phyloP scores from a whole-genome alignment of 139 green algal genomes.

The Zygnema cylindricum region DNA sequence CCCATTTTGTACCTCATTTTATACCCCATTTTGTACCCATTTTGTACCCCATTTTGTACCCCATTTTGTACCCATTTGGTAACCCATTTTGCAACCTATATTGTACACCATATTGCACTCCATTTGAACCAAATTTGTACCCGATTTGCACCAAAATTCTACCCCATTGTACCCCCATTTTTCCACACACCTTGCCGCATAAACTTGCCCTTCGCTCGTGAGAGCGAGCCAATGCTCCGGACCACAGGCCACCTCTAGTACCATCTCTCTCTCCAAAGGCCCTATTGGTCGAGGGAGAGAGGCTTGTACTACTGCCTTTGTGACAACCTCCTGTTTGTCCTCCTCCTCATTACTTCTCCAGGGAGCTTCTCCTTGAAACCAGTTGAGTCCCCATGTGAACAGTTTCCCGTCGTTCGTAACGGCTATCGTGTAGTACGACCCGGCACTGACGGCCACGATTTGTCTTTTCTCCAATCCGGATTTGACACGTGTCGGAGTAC shows the following conservation, averaged over 20 bases:
- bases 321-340: not conserved
- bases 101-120: not conserved
- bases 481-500: not conserved
- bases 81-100: not conserved
- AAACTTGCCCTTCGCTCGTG: constrained; percentile 13
- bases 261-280: not conserved
- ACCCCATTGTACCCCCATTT: not conserved
- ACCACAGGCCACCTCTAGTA: constrained; percentile 19
- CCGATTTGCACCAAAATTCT: too few species aligned
- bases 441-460: constrained; percentile 14
- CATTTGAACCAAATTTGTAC: not conserved
- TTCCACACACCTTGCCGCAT: constrained; percentile 1
- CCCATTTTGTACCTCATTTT: not conserved
- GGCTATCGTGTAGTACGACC: constrained; percentile 37
- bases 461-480: not conserved
- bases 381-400: constrained; percentile 50
- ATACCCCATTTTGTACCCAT: not conserved
- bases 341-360: constrained; percentile 19
- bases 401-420: constrained; percentile 19
- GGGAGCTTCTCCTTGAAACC: constrained; percentile 14
- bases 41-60: not conserved
- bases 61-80: not conserved
- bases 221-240: constrained; percentile 35
- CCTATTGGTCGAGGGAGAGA: constrained; percentile 9
- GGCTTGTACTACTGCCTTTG: not conserved